Conservation (phyloP, 768 basidiomycete genomes). For the Heimioporus sp. region DNA sequence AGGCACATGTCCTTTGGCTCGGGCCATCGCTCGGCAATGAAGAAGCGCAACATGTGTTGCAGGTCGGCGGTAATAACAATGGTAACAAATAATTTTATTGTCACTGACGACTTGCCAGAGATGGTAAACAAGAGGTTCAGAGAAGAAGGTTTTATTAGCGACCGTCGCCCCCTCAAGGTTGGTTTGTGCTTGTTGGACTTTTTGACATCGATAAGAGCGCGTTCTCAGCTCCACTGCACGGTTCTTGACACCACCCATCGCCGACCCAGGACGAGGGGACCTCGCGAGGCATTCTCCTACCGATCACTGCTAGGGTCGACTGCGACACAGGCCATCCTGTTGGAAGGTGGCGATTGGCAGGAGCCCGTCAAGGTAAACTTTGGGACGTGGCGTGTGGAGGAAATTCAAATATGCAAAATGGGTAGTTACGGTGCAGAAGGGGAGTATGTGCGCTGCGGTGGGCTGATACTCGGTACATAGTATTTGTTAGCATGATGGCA, state of each 20-base stretch:
- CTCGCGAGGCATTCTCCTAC: constrained; percentile 44
- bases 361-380: constrained; percentile 41
- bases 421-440: constrained; percentile 62
- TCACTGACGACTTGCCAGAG: constrained; percentile 30
- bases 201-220: not conserved
- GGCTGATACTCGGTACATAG: constrained; percentile 3
- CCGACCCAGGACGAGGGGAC: constrained; percentile 27
- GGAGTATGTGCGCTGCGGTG: constrained; percentile 53
- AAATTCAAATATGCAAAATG: constrained; percentile 70
- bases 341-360: constrained; percentile 6
- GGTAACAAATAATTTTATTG: not conserved
- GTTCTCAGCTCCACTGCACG: constrained; percentile 46
- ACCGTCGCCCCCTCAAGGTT: constrained; percentile 52
- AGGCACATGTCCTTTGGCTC: constrained; percentile 57
- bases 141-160: constrained; percentile 42
- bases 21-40: constrained; percentile 42
- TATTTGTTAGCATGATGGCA: not conserved
- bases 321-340: constrained; percentile 8
- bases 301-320: constrained; percentile 32
- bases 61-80: constrained; percentile 36
- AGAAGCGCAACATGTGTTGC: constrained; percentile 28
- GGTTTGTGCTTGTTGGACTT: constrained; percentile 1
- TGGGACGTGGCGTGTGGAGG: constrained; percentile 51
- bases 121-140: constrained; percentile 41
- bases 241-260: constrained; percentile 49